A percentile compares a stretch with the other conserved stretches of the same genome.
These are phyloP conservation scores for Hymenoscyphus repandus DNA, from an alignment of 2,329 filamentous ascomycete genomes.

Conservation along the genomic window DNA sequence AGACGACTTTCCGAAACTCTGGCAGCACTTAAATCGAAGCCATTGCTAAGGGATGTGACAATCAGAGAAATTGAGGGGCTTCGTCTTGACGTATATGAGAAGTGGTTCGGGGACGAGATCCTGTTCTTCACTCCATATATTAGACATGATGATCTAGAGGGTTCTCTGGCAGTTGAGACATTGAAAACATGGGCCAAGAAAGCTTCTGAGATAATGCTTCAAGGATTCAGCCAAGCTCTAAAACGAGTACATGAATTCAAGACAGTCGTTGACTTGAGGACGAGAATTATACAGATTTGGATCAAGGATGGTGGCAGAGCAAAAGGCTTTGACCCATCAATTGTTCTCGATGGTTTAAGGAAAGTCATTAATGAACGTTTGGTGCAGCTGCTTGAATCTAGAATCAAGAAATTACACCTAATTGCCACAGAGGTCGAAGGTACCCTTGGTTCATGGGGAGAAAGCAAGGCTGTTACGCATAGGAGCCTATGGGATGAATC, in stretches of 20 bases:
- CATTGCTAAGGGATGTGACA: constrained; percentile 66
- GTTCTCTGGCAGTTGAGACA: constrained; percentile 52
- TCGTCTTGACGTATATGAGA: constrained; percentile 69
- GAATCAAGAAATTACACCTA: constrained; percentile 58
- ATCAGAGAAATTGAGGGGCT: constrained; percentile 64
- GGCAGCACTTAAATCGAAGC: constrained; percentile 59
- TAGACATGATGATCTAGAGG: constrained; percentile 69
- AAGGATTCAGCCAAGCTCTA: constrained; percentile 58
- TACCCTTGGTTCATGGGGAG: constrained; percentile 56
- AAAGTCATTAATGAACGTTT: constrained; percentile 65
- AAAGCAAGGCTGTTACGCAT: constrained; percentile 44
- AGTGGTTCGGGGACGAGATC: constrained; percentile 79
- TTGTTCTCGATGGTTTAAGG: constrained; percentile 65
- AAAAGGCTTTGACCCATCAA: constrained; percentile 60
- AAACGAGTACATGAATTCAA: constrained; percentile 59
- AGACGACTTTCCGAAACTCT: constrained; percentile 66
- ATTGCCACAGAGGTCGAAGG: constrained; percentile 61
- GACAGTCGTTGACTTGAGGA: constrained; percentile 63
- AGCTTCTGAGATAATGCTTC: constrained; percentile 53
- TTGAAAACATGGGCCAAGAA: constrained; percentile 59
- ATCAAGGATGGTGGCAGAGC: constrained; percentile 62
- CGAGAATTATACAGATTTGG: constrained; percentile 68
- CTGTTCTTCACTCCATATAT: constrained; percentile 83
- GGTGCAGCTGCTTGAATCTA: constrained; percentile 54
- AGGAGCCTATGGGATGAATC: constrained; percentile 63